Evolutionary conservation across 1,139 yeast genomes (phyloP).

Genomic region (Pichia sp.): DNA sequence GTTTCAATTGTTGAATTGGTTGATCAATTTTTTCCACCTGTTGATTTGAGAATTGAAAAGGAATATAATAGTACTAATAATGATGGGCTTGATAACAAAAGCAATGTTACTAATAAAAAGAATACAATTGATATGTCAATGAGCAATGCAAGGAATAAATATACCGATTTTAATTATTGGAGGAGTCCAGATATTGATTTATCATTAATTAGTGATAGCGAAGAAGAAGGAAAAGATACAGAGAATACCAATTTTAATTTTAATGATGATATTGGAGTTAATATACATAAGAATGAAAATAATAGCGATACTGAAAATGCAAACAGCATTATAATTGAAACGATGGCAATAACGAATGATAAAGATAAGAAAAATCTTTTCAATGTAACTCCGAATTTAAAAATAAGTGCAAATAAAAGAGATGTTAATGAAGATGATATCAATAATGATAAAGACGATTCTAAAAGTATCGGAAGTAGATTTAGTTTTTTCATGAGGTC

Average conservation of each 20-base stretch:
- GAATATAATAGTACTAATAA: conserved; percentile 4
- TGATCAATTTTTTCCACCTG: conserved; percentile 97
- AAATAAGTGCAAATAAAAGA: not conserved
- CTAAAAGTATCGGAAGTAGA: conserved; percentile 9
- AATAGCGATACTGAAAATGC: not conserved
- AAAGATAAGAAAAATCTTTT: not conserved
- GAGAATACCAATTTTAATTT: not conserved
- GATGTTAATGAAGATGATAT: not conserved
- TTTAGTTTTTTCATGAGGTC: conserved; percentile 23
- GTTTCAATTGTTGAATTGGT: conserved; percentile 89
- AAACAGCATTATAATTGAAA: not conserved
- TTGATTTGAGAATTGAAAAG: conserved; percentile 30
- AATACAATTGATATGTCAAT: conserved; percentile 1
- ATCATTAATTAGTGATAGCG: conserved; percentile 49
- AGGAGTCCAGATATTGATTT: conserved; percentile 69
- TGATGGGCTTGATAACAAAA: not conserved
- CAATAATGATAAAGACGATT: conserved; percentile 4
- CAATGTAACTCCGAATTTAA: too few relatives aligned
- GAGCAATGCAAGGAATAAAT: conserved; percentile 49
- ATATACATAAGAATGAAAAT: not conserved
- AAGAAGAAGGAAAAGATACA: conserved; percentile 18
- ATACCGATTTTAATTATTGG: conserved; percentile 90
- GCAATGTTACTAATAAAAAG: not conserved
- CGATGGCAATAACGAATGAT: not conserved
- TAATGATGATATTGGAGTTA: not conserved